A percentile compares a stretch with the other conserved stretches of the same genome.
These are phyloP conservation scores for Volutella citrinella DNA, from an alignment of 2,329 filamentous ascomycete genomes.

Conservation along the genomic window DNA sequence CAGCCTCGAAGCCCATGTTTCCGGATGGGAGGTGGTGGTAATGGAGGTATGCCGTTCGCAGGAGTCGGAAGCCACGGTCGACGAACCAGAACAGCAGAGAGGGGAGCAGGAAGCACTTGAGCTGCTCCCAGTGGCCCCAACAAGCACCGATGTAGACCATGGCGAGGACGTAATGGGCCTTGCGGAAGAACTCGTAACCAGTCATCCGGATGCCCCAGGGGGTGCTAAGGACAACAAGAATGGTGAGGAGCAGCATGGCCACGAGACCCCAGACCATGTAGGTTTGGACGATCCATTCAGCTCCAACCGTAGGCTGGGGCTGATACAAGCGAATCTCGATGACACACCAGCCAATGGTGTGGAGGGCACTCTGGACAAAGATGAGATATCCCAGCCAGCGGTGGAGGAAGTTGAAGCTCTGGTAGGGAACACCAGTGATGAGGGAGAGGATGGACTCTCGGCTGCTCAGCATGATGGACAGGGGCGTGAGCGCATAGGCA, in stretches of 20 bases:
- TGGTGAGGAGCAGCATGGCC: conserved; percentile 60
- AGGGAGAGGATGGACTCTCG: conserved; percentile 68
- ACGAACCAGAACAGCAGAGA: conserved; percentile 62
- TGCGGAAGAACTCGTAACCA: conserved; percentile 76
- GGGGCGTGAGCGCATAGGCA: conserved; percentile 70
- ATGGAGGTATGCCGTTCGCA: conserved; percentile 60
- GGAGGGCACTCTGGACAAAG: conserved; percentile 62
- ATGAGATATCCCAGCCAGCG: conserved; percentile 75
- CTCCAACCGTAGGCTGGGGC: conserved; percentile 61
- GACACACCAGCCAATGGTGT: conserved; percentile 70
- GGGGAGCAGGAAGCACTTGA: conserved; percentile 67
- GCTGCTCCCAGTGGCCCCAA: conserved; percentile 69
- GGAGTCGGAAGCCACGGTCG: conserved; percentile 58
- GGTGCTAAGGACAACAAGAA: conserved; percentile 59
- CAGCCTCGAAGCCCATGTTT: conserved; percentile 52
- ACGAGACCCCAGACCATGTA: conserved; percentile 75
- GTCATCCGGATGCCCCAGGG: conserved; percentile 58
- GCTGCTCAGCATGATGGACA: conserved; percentile 64
- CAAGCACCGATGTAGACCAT: conserved; percentile 73
- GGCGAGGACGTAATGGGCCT: conserved; percentile 69
- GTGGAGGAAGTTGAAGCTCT: conserved; percentile 75
- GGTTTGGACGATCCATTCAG: conserved; percentile 55
- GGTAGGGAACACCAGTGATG: conserved; percentile 71
- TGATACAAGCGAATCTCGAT: conserved; percentile 66
- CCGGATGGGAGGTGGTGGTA: conserved; percentile 44